These are phyloP conservation scores for Stentor roeselii DNA, from an alignment of 73 alveolate genomes.

Conservation along the genomic window DNA sequence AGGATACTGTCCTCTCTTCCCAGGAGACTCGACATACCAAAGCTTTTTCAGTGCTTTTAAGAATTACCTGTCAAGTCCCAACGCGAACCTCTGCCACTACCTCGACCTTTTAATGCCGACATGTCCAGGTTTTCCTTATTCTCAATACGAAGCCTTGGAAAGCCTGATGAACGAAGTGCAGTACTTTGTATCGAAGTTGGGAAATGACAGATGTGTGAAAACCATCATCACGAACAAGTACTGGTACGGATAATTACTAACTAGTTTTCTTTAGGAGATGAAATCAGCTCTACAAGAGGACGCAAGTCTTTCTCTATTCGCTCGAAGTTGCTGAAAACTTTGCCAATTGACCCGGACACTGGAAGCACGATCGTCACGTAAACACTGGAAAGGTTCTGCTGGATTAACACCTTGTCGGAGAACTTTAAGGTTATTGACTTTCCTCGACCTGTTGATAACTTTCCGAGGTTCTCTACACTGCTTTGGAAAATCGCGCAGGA, in stretches of 20 bases:
- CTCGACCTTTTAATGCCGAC: background rate
- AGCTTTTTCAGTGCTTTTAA: background rate
- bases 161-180: background rate
- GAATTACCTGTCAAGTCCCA: background rate
- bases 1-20: conserved; percentile 25
- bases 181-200: background rate
- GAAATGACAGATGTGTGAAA: conserved; percentile 14
- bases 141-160: background rate
- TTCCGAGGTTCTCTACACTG: conserved; percentile 3
- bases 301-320: background rate
- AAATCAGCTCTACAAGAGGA: background rate
- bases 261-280: conserved; percentile 3
- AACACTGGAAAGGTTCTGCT: background rate
- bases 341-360: background rate
- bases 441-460: background rate
- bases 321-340: conserved; percentile 12
- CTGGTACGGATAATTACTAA: background rate
- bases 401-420: conserved; percentile 4
- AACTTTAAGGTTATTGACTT: background rate
- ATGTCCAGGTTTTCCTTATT: background rate
- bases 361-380: conserved; percentile 1
- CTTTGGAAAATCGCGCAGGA: conserved; percentile 18
- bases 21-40: conserved; percentile 3
- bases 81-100: background rate
- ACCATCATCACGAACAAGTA: background rate